phyloP scores from a whole-genome alignment of 2,329 filamentous ascomycete species.

The Pyricularia grisea region DNA sequence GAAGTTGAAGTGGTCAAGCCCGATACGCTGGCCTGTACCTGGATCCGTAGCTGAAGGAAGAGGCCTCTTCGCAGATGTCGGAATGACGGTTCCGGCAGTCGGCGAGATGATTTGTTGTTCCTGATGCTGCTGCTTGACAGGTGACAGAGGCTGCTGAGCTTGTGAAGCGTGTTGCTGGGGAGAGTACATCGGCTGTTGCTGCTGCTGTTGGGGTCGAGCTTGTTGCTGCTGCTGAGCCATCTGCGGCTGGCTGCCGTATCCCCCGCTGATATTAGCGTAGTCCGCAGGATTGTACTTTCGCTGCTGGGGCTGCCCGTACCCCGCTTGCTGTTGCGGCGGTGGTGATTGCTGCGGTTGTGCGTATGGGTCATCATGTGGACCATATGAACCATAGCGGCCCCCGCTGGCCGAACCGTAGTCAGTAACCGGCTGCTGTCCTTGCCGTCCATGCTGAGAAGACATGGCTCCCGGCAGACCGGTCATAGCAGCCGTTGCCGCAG shows the following conservation, averaged over 20 bases:
- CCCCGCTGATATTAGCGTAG: conserved; percentile 53
- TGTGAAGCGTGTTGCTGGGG: conserved; percentile 15
- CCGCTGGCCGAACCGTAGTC: conserved; percentile 16
- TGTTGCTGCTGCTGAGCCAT: conserved; percentile 25
- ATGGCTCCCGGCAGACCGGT: conserved; percentile 46
- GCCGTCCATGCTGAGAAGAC: conserved; percentile 20
- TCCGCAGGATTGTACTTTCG: conserved; percentile 69
- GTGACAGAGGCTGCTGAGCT: conserved; percentile 12
- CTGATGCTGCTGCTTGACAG: conserved; percentile 13
- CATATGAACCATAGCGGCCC: conserved; percentile 5
- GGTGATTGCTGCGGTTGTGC: conserved; percentile 16
- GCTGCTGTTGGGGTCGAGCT: conserved; percentile 12
- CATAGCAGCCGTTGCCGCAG: conserved; percentile 46
- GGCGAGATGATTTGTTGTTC: conserved; percentile 25
- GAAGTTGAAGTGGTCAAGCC: conserved; percentile 98
- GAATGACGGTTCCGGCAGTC: conserved; percentile 19
- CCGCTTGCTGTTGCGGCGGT: conserved; percentile 17
- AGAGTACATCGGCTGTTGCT: conserved; percentile 16
- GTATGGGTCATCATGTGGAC: conserved; percentile 21
- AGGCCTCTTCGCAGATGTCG: conserved; percentile 41
- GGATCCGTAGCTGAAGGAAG: conserved; percentile 62
- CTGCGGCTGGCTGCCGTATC: conserved; percentile 33
- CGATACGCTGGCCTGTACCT: conserved; percentile 76
- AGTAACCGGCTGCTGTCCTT: conserved; percentile 7
- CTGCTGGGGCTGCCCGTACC: conserved; percentile 33